Conservation (phyloP, 2,329 filamentous ascomycete species). For the Exophiala sideris region DNA sequence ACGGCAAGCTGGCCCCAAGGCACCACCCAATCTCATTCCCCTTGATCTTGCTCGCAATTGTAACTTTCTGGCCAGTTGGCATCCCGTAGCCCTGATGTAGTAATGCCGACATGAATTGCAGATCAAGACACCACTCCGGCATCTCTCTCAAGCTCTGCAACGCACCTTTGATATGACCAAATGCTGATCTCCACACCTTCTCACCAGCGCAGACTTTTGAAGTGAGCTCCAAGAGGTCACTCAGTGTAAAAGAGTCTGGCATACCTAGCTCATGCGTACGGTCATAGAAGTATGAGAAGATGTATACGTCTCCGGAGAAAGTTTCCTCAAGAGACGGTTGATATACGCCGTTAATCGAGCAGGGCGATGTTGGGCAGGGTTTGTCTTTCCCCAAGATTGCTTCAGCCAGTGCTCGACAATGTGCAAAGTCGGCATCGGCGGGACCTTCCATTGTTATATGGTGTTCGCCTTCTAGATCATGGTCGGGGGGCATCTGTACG, state of each 20-base stretch:
- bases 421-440: constrained; percentile 68
- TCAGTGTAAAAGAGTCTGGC: constrained; percentile 91
- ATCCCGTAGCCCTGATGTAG: constrained; percentile 96
- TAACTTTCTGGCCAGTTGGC: constrained; percentile 92
- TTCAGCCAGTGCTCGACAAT: constrained; percentile 87
- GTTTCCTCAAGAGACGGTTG: constrained; percentile 90
- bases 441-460: constrained; percentile 88
- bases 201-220: constrained; percentile 79
- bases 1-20: constrained; percentile 86
- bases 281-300: constrained; percentile 98
- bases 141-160: constrained; percentile 74
- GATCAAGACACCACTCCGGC: constrained; percentile 88
- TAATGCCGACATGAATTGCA: constrained; percentile 93
- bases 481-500: constrained; percentile 64
- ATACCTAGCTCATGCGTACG: constrained; percentile 90
- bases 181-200: constrained; percentile 69
- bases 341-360: constrained; percentile 96
- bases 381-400: constrained; percentile 85
- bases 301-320: constrained; percentile 90
- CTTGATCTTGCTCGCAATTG: constrained; percentile 98
- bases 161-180: constrained; percentile 71
- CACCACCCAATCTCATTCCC: constrained; percentile 97
- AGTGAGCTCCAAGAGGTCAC: constrained; percentile 82
- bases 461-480: constrained; percentile 62
- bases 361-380: constrained; percentile 78